A percentile compares a stretch with the other conserved stretches of the same genome.
phyloP scores from a whole-genome alignment of 495 filamentous ascomycete species.

The Aspergillus incahuasiensis region DNA sequence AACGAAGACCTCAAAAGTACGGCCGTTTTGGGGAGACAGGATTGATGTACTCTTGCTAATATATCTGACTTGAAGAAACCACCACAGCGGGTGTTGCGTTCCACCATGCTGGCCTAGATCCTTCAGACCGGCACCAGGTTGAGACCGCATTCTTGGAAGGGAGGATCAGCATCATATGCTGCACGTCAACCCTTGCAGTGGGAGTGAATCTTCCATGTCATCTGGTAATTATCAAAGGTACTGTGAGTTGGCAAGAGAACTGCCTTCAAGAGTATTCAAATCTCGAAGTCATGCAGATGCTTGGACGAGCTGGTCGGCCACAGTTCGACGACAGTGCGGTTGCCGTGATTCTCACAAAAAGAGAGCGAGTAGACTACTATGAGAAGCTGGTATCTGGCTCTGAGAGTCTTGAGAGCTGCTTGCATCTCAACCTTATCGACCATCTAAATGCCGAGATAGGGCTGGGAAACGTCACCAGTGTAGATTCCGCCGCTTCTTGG shows the following conservation, averaged over 20 bases:
- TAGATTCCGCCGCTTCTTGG: constrained; percentile 74
- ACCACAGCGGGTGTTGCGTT: constrained; percentile 76
- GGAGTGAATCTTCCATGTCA: constrained; percentile 93
- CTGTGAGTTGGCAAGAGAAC: constrained; percentile 63
- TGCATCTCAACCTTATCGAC: constrained; percentile 85
- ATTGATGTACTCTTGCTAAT: not conserved
- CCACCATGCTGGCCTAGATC: constrained; percentile 85
- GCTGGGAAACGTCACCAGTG: constrained; percentile 68
- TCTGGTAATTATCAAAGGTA: constrained; percentile 90
- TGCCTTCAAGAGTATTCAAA: constrained; percentile 76
- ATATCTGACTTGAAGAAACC: constrained; percentile 38
- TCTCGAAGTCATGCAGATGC: constrained; percentile 97
- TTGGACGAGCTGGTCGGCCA: constrained; percentile 86
- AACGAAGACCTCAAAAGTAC: constrained; percentile 60
- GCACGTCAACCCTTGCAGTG: constrained; percentile 89
- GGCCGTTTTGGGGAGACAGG: not conserved
- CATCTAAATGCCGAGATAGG: constrained; percentile 94
- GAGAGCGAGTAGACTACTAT: constrained; percentile 64
- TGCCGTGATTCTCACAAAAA: constrained; percentile 81
- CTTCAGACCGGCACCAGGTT: constrained; percentile 62
- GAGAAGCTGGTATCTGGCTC: constrained; percentile 79
- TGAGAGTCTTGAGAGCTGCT: constrained; percentile 78
- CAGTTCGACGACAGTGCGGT: constrained; percentile 86
- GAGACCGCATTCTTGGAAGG: constrained; percentile 73
- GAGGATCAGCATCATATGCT: constrained; percentile 83